Base-by-base conservation (phyloP, 345 rosid genomes). In the Citrus australasica region DNA sequence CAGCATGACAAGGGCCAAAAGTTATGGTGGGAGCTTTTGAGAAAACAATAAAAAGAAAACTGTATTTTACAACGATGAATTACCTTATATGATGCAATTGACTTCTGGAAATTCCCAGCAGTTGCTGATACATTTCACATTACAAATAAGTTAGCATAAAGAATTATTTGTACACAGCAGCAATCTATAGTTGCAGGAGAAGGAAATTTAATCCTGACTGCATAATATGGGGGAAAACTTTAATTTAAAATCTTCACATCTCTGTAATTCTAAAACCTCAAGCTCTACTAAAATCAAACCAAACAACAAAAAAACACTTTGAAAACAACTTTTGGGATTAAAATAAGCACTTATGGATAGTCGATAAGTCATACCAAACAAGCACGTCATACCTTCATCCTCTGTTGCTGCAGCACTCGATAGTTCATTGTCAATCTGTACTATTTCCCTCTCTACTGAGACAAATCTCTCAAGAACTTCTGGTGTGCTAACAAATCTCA, bases 381-480 rank as follows among this genome's bases (percentile, higher is more conserved):
- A 40, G 6, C 24, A 24, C 25, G 75, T 68, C 80, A 79, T 85
- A 91, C 97, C 91, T 80, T 88, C 91, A 30, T 82, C 73, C 27
- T 87, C 95, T 56, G 85, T 67, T 14, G 86, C 83, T 7, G 86
- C 83, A 55, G 83, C 88, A 77, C 78, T 88, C 1, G 62, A 78
- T 8, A 76, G 67, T 79, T 89, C 95, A 81, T 89, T 89, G 85
- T 91, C 93, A 55, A 93, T 97, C 87, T 97, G 97, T 48, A 83
- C 88, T 33, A 97, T 86, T 83, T 97, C 99, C 75, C 76, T 90
- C 85, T 97, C 98, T 42, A 93, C 83, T 32, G 92, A 90, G 19
- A 90, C 97, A 73, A 92, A 91, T 86, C 99, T 90, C 92, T 97
- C 99, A 75, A 97, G 96, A 88, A 92, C 87, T 90, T 97, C 99